Evolutionary conservation across 371 early-diverging fungal genomes (phyloP), one percentile per base, ranked within the genome.

Genomic region (Furculomyces boomerangus): DNA sequence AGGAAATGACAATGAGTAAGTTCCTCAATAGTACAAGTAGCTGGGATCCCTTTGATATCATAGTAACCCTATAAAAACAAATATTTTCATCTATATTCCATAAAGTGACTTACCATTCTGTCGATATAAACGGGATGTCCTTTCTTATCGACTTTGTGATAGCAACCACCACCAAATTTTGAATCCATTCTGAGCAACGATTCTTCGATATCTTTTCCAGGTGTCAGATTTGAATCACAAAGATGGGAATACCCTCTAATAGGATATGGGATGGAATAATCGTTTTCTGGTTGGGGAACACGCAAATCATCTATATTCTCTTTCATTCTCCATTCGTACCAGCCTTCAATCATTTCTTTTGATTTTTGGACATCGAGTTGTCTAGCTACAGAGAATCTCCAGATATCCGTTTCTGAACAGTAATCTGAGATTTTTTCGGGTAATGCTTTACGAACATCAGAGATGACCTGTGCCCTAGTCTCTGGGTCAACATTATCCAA

Each of bases 111-210:
- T 64, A 81, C 85, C 39, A 80, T 73, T 20, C 84, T 74, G 65
- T 89, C 89, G 57, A 87, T 83, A 57, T 85, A 86, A 54, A 89
- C 65, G 8, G 87, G 86, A 56, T 75, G 73, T 16, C 88, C 90
- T 47, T 78, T 77, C 56, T 76, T 80, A 70, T 89, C 90, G 50
- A 73, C 71, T 58, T 87, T 87, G 68, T 89, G 90, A 53, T 81
- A 76, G 70, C 78, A 75, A 27, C 80, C 78, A 51, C 89, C 89
- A 3, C 89, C 89, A 73, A 84, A 79, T 64, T 76, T 78, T 28
- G 66, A 72, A 56, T 76, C 72, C 26, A 83, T 73, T 47, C 76
- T 68, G 28, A 79, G 63, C n/a, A 83, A 80, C 35, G 75, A 68
- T 27, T 81, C 82, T n/a, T 78, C 76, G 16, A 81, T 69, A 45